phyloP scores from a whole-genome alignment of 169 alveolate species.

The Plasmodium fragile region DNA sequence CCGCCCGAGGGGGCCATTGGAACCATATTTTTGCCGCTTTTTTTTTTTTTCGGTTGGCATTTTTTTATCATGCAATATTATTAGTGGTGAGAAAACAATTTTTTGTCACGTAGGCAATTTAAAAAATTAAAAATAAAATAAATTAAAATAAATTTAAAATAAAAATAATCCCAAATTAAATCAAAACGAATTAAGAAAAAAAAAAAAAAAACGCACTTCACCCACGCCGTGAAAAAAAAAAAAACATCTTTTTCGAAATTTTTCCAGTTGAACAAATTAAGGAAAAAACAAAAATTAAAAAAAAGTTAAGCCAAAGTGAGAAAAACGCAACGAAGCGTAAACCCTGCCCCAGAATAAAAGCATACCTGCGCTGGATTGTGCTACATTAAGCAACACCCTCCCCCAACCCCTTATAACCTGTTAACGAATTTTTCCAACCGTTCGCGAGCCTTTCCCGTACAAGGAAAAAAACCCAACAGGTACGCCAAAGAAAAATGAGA shows the following conservation, averaged over 20 bases:
- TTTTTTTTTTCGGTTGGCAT: not conserved
- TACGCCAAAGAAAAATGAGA: not conserved
- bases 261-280: not conserved
- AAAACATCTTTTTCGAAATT: not conserved
- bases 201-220: not conserved
- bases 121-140: not conserved
- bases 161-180: not conserved
- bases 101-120: not conserved
- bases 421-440: not conserved
- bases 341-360: not conserved
- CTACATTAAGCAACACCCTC: not conserved
- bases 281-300: not conserved
- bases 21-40: not conserved
- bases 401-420: not conserved
- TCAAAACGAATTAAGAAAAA: not conserved
- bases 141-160: not conserved
- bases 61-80: not conserved
- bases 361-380: not conserved
- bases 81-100: slow-evolving; percentile 3
- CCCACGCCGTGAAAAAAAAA: not conserved
- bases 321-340: not conserved
- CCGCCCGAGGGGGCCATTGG: slow-evolving; percentile 63
- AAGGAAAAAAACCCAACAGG: not conserved
- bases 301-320: not conserved
- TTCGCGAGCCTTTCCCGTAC: not conserved